Base-by-base conservation (phyloP, 2,329 filamentous ascomycete species). In the Aspergillus tanneri region DNA sequence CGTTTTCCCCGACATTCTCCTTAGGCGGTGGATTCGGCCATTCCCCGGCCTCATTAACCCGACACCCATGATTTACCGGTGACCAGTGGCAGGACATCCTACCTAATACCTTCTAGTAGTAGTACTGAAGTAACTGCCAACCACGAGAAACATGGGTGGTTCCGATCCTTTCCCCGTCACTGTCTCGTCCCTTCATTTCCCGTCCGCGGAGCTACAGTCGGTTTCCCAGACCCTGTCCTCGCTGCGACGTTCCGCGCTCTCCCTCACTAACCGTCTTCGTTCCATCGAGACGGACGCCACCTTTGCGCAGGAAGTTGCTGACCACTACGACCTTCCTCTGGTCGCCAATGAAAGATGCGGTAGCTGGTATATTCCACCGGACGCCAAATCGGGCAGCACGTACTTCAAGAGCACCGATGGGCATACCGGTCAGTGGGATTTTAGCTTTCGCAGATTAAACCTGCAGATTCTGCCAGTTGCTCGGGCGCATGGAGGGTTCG, bases 341-440 rank as follows among this genome's bases (percentile, higher is more conserved):
- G 77, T 97, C 11, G 90, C 92, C 23, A 99, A 99, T 65, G 91
- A 97, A 74, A 82, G 93, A 50, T 97, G 93, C 67, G 93, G 93
- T 0, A 92, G 88, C 70, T 99, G 93, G 93, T 97, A 97, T 67
- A 87, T 97, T 21, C 71, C 73, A 2, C 85, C 85, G 0, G 68
- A 68, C 6, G 62, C 63, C 21, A 93, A 92, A 69, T 72, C 66
- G 1, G 87, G 82, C 24, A 90, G 87, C 56, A 88, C 87, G 24
- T 99, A 97, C 71, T 99, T 97, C 73, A 99, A 99, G 77, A 95
- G 89, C 71, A 99, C 93, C 2, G 93, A 99, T 72, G 93, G 93
- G 1, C 93, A 99, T 68, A 84, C 85, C 43, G 85, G 88, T 7
- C 85, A 95, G 63, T 99, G 93, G 93, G 82, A 85, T 52, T 96